Percentiles rank a stretch among this genome's conserved stretches.
phyloP scores from a whole-genome alignment of 257 asterid species.

The Penstemon davidsonii region DNA sequence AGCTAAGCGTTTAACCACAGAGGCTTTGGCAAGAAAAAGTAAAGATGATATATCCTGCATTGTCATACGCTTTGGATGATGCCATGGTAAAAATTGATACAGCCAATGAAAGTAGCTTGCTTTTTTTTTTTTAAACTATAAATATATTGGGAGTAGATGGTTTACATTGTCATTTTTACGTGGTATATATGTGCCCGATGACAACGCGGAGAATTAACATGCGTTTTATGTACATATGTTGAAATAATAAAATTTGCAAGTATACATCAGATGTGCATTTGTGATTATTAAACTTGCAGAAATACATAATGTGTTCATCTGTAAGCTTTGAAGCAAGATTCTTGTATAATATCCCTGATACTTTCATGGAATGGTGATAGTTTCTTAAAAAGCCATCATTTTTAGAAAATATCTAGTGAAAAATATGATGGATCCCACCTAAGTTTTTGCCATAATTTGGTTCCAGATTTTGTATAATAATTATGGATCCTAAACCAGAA shows the following conservation, averaged over 20 bases:
- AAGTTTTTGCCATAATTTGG: background rate
- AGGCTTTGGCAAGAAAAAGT: constrained; percentile 73
- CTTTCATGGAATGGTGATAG: too few species aligned
- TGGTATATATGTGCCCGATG: constrained; percentile 30
- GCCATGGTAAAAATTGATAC: constrained; percentile 16
- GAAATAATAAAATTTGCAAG: constrained; percentile 13
- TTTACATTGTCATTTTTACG: constrained; percentile 25
- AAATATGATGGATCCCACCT: background rate
- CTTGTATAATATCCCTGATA: too few species aligned
- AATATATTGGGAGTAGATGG: constrained; percentile 30
- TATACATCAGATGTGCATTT: too few species aligned
- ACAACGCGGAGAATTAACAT: constrained; percentile 19
- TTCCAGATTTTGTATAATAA: background rate
- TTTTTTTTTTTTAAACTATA: constrained; percentile 3
- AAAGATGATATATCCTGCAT: constrained; percentile 86
- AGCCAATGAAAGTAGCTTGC: constrained; percentile 22
- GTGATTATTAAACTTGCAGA: too few species aligned
- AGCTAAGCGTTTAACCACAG: constrained; percentile 67
- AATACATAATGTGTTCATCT: too few species aligned
- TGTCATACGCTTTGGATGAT: constrained; percentile 68
- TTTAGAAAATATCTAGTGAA: too few species aligned
- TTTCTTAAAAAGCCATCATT: too few species aligned
- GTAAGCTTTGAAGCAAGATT: too few species aligned
- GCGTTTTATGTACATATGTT: constrained; percentile 24
- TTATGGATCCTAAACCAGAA: too few species aligned